phyloP scores from a whole-genome alignment of 202 grass and related monocot genomes.

The Schoenoplectus tabernaemontani region DNA sequence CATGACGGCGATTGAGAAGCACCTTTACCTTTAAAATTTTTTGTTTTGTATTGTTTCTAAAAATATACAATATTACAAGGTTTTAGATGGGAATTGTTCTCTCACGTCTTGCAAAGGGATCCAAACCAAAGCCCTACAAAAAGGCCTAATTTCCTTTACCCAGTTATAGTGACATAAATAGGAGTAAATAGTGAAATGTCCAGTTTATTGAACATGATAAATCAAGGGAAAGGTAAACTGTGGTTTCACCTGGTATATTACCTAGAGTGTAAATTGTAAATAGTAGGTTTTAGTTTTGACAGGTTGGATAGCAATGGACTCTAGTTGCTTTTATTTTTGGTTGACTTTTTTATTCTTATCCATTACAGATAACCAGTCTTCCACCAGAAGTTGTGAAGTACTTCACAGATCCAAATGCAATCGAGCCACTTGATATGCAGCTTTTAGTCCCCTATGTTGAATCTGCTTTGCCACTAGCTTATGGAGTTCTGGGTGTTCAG shows the following conservation, averaged over 20 bases:
- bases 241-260: not conserved
- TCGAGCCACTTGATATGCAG: slow-evolving; percentile 84
- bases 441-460: slow-evolving; percentile 84
- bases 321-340: not conserved
- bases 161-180: not conserved
- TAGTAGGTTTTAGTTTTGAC: not conserved
- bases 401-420: slow-evolving; percentile 98
- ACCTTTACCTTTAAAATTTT: not conserved
- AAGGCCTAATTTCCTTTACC: not conserved
- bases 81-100: not conserved
- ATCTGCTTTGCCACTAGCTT: slow-evolving; percentile 87
- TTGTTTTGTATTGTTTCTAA: not conserved
- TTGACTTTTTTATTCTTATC: not conserved
- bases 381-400: slow-evolving; percentile 92
- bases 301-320: not conserved
- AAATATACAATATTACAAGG: not conserved
- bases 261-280: slow-evolving; percentile 1
- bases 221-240: not conserved
- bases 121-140: not conserved
- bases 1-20: not conserved
- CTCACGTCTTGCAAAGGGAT: not conserved
- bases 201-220: not conserved
- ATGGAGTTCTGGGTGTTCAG: slow-evolving; percentile 84
- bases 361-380: slow-evolving; percentile 80
- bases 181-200: not conserved